phyloP scores from a whole-genome alignment of 1,139 yeast species.

The Zygoascus sp. region DNA sequence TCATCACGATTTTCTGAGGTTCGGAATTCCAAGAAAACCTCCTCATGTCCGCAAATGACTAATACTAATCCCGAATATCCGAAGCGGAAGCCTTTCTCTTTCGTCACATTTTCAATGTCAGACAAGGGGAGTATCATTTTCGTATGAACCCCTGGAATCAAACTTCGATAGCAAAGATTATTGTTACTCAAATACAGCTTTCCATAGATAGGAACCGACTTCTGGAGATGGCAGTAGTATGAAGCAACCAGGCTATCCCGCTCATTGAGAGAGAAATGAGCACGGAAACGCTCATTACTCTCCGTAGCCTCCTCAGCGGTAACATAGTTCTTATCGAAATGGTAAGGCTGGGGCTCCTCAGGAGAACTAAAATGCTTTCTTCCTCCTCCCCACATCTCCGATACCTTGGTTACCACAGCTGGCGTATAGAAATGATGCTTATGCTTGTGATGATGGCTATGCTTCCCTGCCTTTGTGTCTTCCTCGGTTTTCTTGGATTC shows the following conservation, averaged over 20 bases:
- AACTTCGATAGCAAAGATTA: slow-evolving; percentile 70
- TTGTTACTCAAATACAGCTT: slow-evolving; percentile 67
- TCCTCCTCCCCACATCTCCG: slow-evolving; percentile 58
- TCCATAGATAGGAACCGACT: slow-evolving; percentile 76
- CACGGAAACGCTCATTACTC: slow-evolving; percentile 52
- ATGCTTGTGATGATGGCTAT: slow-evolving; percentile 11
- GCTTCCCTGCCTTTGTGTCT: background rate
- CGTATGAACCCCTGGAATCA: slow-evolving; percentile 73
- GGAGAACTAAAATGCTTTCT: slow-evolving; percentile 56
- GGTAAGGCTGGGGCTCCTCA: slow-evolving; percentile 10
- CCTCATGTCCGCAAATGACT: slow-evolving; percentile 69
- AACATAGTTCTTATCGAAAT: slow-evolving; percentile 35
- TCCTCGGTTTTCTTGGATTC: slow-evolving; percentile 12
- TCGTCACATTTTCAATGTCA: slow-evolving; percentile 64
- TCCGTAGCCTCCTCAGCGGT: slow-evolving; percentile 42
- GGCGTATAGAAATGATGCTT: slow-evolving; percentile 14
- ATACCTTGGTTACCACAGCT: slow-evolving; percentile 37
- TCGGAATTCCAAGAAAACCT: slow-evolving; percentile 70
- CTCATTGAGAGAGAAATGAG: slow-evolving; percentile 60
- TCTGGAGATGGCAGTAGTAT: slow-evolving; percentile 65
- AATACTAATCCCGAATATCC: slow-evolving; percentile 67
- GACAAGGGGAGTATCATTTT: slow-evolving; percentile 77
- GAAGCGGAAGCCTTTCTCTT: slow-evolving; percentile 61
- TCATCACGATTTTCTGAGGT: slow-evolving; percentile 66
- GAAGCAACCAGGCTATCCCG: slow-evolving; percentile 56